phyloP scores from a whole-genome alignment of 768 basidiomycete genomes.

The Auricularia cornea region DNA sequence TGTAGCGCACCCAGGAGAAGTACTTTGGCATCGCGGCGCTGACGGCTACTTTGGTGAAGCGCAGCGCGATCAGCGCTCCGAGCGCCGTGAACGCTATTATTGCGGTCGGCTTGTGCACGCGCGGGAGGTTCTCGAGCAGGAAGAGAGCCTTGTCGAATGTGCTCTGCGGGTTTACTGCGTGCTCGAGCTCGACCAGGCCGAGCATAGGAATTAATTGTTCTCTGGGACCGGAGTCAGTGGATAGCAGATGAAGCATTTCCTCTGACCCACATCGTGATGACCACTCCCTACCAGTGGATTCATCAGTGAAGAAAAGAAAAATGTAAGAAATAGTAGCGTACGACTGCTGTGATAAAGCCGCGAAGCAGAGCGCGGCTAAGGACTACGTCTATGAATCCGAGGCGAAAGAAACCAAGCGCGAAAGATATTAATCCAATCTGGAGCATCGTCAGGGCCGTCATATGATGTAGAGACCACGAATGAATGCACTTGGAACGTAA shows the following conservation, averaged over 20 bases:
- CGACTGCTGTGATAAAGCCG: constrained; percentile 78
- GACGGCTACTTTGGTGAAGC: constrained; percentile 42
- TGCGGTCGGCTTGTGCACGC: constrained; percentile 60
- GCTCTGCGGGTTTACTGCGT: constrained; percentile 48
- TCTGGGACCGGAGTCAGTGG: constrained; percentile 24
- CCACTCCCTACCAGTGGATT: constrained; percentile 38
- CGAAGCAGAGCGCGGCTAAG: constrained; percentile 80
- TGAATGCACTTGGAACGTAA: constrained; percentile 63
- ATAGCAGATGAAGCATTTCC: background rate
- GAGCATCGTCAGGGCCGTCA: background rate
- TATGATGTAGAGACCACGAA: constrained; percentile 4
- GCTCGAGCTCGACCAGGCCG: constrained; percentile 55
- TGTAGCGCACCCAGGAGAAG: constrained; percentile 59
- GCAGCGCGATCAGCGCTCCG: constrained; percentile 50
- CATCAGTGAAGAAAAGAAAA: background rate
- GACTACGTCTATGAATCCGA: constrained; percentile 92
- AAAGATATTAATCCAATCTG: constrained; percentile 83
- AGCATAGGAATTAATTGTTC: constrained; percentile 89
- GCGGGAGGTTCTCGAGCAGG: constrained; percentile 49
- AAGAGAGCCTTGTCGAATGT: constrained; percentile 75
- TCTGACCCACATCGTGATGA: constrained; percentile 70
- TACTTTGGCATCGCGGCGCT: constrained; percentile 39
- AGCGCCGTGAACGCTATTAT: constrained; percentile 68
- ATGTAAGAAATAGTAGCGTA: constrained; percentile 8
- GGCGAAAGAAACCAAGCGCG: constrained; percentile 73